Base-by-base conservation (phyloP, 2,329 filamentous ascomycete genomes). In the Biscogniauxia sp. region DNA sequence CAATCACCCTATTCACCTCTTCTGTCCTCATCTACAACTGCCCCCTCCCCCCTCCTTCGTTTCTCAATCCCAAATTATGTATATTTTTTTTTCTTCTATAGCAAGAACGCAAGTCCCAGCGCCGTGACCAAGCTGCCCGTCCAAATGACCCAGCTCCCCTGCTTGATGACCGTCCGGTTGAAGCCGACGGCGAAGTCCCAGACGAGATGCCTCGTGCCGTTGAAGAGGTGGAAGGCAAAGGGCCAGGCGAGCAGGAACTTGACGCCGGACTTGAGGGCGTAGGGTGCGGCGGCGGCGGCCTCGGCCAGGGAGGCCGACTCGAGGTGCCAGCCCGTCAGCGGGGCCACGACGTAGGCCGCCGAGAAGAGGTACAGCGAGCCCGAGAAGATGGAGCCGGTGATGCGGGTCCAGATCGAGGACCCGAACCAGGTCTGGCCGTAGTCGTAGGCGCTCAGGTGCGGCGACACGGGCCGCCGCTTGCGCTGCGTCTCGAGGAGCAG, bases 401-500 rank as follows among this genome's bases (percentile, higher is more conserved):
- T 87, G 72, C 93, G 92, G 81, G 93, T 91, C 78, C 91, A 83
- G 67, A 84, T 82, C 60, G 82, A 87, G 69, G 87, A 88, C 68
- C 84, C 83, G 77, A 91, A 88, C 89, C 88, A 97, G 70, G 92
- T 95, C 79, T 97, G 90, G 77, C 92, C 87, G 62, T 89, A 85
- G 76, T 87, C 84, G 87, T 97, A 97, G 84, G 96, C 93, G 72
- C 79, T 76, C 65, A 97, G 86, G 75, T 97, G 93, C 58, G 93
- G 93, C 53, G 92, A 84, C 70, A 97, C 83, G 74, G 93, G 93
- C 56, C 93, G 93, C 72, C 84, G 78, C 59, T 89, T 83, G 71
- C 93, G 93, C 82, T 97, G 93, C 73, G 86, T 81, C 71, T 85
- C 88, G 74, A 97, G 91, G 78, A 96, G 86, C 68, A 84, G 74